Conservation (phyloP, 1,139 yeast species). For the Scheffersomyces insectosa region DNA sequence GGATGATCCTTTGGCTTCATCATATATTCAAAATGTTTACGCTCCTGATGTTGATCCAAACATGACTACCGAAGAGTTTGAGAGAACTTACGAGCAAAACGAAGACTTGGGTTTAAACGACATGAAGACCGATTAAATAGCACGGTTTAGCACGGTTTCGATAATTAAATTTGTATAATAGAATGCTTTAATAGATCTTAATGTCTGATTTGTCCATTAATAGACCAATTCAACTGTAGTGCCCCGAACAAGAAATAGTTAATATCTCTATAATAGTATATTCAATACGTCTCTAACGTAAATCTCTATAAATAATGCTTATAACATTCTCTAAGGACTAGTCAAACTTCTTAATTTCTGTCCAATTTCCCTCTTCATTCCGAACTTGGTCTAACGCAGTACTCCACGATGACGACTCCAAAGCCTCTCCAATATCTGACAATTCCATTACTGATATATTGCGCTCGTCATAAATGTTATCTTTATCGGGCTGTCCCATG, state of each 20-base stretch:
- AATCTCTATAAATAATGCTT: too few relatives aligned
- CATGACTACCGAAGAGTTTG: slow-evolving; percentile 87
- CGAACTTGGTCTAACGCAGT: slow-evolving; percentile 16
- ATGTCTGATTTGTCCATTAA: too few relatives aligned
- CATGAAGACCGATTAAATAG: slow-evolving; percentile 51
- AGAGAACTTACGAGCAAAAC: slow-evolving; percentile 82
- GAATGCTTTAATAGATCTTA: not conserved
- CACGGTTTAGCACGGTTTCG: not conserved
- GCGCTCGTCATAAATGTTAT: slow-evolving; percentile 6
- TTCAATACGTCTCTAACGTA: too few relatives aligned
- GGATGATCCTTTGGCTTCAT: slow-evolving; percentile 94
- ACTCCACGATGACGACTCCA: slow-evolving; percentile 30
- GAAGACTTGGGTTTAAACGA: slow-evolving; percentile 91
- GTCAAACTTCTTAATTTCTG: too few relatives aligned
- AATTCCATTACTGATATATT: slow-evolving; percentile 23
- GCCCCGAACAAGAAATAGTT: too few relatives aligned
- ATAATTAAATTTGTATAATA: not conserved
- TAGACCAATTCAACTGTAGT: too few relatives aligned
- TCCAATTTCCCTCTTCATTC: not conserved
- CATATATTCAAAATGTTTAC: slow-evolving; percentile 93
- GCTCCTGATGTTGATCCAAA: slow-evolving; percentile 99
- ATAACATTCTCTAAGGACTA: too few relatives aligned
- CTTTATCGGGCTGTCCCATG: slow-evolving; percentile 4
- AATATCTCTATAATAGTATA: too few relatives aligned
- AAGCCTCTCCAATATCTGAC: slow-evolving; percentile 24